These are phyloP conservation scores for Arthrobotrys iridis DNA, from an alignment of 2,329 filamentous ascomycete species.

Conservation along the genomic window DNA sequence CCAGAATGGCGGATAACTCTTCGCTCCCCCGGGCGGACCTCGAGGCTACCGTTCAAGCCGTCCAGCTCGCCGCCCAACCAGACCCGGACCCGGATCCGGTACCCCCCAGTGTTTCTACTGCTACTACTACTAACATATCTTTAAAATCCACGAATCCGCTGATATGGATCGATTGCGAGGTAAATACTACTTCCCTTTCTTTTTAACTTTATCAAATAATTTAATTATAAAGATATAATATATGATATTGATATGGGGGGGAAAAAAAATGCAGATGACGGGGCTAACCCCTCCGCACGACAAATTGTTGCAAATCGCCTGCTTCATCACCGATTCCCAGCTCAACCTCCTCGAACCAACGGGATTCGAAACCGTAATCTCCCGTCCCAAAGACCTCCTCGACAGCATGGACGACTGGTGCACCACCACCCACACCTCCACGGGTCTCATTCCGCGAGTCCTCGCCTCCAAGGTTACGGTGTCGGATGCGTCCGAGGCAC, in stretches of 20 bases:
- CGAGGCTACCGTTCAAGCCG: neutral
- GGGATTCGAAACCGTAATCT: conserved; percentile 83
- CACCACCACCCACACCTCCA: conserved; percentile 77
- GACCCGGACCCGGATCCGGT: neutral
- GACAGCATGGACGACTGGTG: conserved; percentile 91
- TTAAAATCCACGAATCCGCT: conserved; percentile 65
- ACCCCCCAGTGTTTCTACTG: neutral
- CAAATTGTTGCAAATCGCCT: conserved; percentile 89
- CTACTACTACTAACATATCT: neutral
- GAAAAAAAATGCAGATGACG: too few relatives aligned
- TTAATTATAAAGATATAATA: conserved; percentile 25
- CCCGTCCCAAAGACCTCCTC: conserved; percentile 75
- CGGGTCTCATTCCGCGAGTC: conserved; percentile 82
- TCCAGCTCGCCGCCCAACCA: neutral
- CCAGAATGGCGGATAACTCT: neutral
- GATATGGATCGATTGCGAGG: conserved; percentile 87
- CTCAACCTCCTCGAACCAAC: conserved; percentile 78
- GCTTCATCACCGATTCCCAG: conserved; percentile 84
- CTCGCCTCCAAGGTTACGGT: conserved; percentile 77
- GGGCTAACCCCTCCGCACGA: conserved; percentile 81
- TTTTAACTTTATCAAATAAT: conserved; percentile 25
- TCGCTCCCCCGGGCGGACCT: neutral
- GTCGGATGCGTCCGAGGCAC: conserved; percentile 74
- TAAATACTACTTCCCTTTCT: conserved; percentile 58
- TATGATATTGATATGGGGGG: too few relatives aligned